Base-by-base conservation (phyloP, 805 yeast species). In the Barnettozyma sucrosica region DNA sequence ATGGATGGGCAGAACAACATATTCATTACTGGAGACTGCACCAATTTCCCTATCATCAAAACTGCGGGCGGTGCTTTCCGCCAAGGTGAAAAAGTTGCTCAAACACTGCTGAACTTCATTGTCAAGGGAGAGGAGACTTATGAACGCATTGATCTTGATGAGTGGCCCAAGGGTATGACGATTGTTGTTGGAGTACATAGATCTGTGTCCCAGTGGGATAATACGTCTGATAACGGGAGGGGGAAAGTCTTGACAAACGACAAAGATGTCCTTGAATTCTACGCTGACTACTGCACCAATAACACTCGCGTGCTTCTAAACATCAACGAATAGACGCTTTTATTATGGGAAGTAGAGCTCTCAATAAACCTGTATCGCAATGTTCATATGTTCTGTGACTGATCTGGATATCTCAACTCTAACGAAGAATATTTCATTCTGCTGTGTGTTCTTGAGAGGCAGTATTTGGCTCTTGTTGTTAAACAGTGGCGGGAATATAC, bases 11-110 rank as follows among this genome's bases (percentile, higher is more conserved):
- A 52, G 18, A 48, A 51, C 2, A 66, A 70, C 42, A 51, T 70
- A 11, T 70, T 66, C 54, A 68, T 65, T 37, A 52, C 65, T 25
- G 74, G 75, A 20, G 74, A 70, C 50, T 50, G 69, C 28, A 58
- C 56, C 11, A 64, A 66, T 24, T 44, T 65, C 24, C 65, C 64
- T n/a, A 65, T 69, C 36, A 66, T 70, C 48, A 70, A 70, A 53
- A 66, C 69, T 4, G 72, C 74, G 5, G 74, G 74, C 3, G 69
- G 67, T 51, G 74, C 74, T 9, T 59, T 49, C 49, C 53, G 47
- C 16, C 59, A 56, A 28, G 64, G 62, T 20, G 47, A 46, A 13
- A 34, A 41, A 30, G 62, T 52, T n/a, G 58, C 58, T 3, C 45
- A 53, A 28, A 48, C 53, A 5, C 10, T 58, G 32, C 45, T 44